Evolutionary conservation across 2,329 filamentous ascomycete genomes (phyloP), one percentile per base, ranked within the genome.

Genomic region (Alternaria dauci): DNA sequence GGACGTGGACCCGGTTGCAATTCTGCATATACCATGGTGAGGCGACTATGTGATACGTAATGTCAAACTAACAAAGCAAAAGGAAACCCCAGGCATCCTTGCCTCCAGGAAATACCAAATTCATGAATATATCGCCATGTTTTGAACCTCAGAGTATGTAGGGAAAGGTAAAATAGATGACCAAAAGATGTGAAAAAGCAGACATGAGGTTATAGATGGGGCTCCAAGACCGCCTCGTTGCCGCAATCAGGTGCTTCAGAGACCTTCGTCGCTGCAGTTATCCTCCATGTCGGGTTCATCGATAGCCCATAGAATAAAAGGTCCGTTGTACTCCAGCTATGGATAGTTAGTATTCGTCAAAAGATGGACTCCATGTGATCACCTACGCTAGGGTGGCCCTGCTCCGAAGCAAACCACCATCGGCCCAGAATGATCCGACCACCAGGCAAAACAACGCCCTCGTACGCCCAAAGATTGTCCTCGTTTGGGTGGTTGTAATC

Each of bases 401-500:
- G 65, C 8, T 72, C 69, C 2, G 70, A 66, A 4, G 79, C 78
- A n/a, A 61, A 69, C 81, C 81, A 84, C 82, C 82, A 84, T 5
- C 82, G 75, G 2, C 82, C 82, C 1, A 84, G 30, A 36, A 84
- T 81, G 53, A 84, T 78, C 54, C 80, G 71, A 3, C 79, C 80
- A 14, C 82, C 82, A 0, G 82, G 82, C 23, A 84, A 59, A 8
- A 83, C 81, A 5, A 83, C 77, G 5, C 81, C 82, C 66, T 84
- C 82, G 39, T 84, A 83, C 2, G 81, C 82, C 81, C 81, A 84
- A 2, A 83, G 70, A 16, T 71, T 68, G n/a, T 79, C 76, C 26
- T 77, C 72, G 53, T 74, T 55, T 5, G 63, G 23, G 4, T 75
- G 57, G 0, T 75, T 62, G 8, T 74, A 58, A 8, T 75, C 68